phyloP scores from a whole-genome alignment of 2,329 filamentous ascomycete genomes.

The Pseudocercospora ulei region DNA sequence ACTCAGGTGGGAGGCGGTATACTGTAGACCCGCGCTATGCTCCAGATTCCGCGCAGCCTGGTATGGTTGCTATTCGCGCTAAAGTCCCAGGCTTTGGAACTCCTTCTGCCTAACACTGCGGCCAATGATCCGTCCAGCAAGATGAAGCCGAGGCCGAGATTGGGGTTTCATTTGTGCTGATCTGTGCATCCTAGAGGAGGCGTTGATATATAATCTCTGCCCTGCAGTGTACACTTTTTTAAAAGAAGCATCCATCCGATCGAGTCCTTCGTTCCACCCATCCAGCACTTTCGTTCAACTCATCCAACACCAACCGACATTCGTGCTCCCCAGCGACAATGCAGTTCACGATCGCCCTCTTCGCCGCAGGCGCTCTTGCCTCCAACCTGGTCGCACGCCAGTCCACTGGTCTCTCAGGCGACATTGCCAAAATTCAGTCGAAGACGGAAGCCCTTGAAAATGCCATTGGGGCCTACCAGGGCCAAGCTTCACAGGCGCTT shows the following conservation, averaged over 20 bases:
- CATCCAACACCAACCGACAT: constrained; percentile 8
- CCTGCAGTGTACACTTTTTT: background rate
- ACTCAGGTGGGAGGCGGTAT: constrained; percentile 9
- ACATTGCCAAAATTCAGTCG: constrained; percentile 3
- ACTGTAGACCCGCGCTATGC: constrained; percentile 7
- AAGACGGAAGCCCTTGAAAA: constrained; percentile 6
- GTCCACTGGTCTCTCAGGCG: constrained; percentile 5
- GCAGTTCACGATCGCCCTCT: constrained; percentile 15
- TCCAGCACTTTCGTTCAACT: constrained; percentile 2
- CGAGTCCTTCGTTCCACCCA: constrained; percentile 4
- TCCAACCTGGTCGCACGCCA: constrained; percentile 10
- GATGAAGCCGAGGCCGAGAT: constrained; percentile 1
- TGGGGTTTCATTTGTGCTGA: constrained; percentile 2
- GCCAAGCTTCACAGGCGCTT: constrained; percentile 9
- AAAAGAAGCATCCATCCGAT: constrained; percentile 6
- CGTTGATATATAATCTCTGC: constrained; percentile 1
- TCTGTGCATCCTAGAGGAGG: constrained; percentile 4
- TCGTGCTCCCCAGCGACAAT: constrained; percentile 4
- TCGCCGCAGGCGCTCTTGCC: constrained; percentile 13
- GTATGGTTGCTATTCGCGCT: constrained; percentile 5
- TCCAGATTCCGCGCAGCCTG: constrained; percentile 4
- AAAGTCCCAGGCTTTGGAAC: constrained; percentile 4
- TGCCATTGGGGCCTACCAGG: constrained; percentile 12
- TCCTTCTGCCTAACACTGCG: background rate
- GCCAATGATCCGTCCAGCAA: background rate